Evolutionary conservation across 106 monocot species (phyloP).

Genomic region (Iris macrosiphon): DNA sequence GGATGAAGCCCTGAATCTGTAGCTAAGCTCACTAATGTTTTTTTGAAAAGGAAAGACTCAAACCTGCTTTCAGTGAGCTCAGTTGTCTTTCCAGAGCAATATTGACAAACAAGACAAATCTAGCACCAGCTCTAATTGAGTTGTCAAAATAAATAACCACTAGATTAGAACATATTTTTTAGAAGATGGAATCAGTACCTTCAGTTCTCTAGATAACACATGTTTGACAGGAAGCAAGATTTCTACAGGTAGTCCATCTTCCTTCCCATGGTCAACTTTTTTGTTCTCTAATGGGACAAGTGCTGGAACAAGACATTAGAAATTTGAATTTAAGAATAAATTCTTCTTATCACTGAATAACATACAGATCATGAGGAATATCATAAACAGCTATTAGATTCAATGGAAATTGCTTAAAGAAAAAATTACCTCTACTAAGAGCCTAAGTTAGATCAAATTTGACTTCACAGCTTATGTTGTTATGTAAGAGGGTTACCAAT

Average conservation of each 20-base stretch:
- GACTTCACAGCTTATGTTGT: too few species aligned
- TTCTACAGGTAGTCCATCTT: slow-evolving; percentile 72
- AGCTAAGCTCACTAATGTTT: slow-evolving; percentile 70
- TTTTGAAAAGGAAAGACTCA: slow-evolving; percentile 59
- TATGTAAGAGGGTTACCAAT: too few species aligned
- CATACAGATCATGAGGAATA: too few species aligned
- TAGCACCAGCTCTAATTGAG: neutral
- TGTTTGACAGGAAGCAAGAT: slow-evolving; percentile 87
- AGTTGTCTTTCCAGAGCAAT: slow-evolving; percentile 55
- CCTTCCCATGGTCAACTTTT: slow-evolving; percentile 57
- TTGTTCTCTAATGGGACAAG: slow-evolving; percentile 49
- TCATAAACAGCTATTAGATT: too few species aligned
- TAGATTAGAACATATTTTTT: neutral
- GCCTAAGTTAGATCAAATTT: too few species aligned
- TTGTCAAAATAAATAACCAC: neutral
- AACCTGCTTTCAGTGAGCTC: slow-evolving; percentile 55
- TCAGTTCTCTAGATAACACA: slow-evolving; percentile 88
- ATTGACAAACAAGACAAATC: neutral
- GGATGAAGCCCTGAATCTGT: slow-evolving; percentile 90
- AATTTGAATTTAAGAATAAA: too few species aligned
- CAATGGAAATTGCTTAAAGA: too few species aligned
- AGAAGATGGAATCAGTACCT: slow-evolving; percentile 29
- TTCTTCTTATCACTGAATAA: too few species aligned
- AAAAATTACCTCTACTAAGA: too few species aligned
- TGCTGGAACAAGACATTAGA: slow-evolving; percentile 22